Percentiles rank a stretch among this genome's conserved stretches.
Evolutionary conservation across 257 asterid species (phyloP).

Genomic region (Sherardia arvensis): DNA sequence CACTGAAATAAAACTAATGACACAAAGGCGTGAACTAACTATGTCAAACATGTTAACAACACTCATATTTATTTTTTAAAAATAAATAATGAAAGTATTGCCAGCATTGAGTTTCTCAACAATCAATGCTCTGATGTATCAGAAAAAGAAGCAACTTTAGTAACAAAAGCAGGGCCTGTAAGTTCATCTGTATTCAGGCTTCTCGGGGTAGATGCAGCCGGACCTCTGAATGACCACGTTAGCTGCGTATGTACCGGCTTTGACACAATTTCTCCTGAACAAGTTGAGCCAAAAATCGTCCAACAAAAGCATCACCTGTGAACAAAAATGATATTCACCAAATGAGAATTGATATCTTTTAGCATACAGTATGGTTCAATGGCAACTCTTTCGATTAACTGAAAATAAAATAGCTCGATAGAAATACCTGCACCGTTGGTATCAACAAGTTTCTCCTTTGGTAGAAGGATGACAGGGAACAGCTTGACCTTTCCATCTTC

Average conservation of each 20-base stretch:
- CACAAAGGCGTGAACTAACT: too few species aligned
- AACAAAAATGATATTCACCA: neutral
- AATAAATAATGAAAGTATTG: too few species aligned
- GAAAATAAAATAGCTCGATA: neutral
- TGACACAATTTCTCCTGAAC: slow-evolving; percentile 59
- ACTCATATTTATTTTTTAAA: too few species aligned
- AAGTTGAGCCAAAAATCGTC: slow-evolving; percentile 76
- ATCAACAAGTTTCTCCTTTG: slow-evolving; percentile 92
- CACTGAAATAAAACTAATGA: too few species aligned
- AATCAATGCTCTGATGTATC: too few species aligned
- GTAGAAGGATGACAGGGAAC: slow-evolving; percentile 61
- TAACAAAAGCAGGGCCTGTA: slow-evolving; percentile 9
- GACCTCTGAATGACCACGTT: slow-evolving; percentile 78
- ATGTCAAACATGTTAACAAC: too few species aligned
- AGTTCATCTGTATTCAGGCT: slow-evolving; percentile 53
- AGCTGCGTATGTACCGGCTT: slow-evolving; percentile 72
- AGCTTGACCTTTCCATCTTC: slow-evolving; percentile 79
- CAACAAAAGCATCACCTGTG: slow-evolving; percentile 78
- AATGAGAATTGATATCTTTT: too few species aligned
- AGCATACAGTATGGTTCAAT: too few species aligned
- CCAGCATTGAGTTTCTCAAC: too few species aligned
- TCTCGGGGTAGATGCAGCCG: slow-evolving; percentile 85
- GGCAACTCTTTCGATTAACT: neutral
- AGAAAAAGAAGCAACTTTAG: neutral
- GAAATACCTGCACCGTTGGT: slow-evolving; percentile 92